These are phyloP conservation scores for Chlorociboria aeruginascens DNA, from an alignment of 495 filamentous ascomycete genomes.

Conservation along the genomic window DNA sequence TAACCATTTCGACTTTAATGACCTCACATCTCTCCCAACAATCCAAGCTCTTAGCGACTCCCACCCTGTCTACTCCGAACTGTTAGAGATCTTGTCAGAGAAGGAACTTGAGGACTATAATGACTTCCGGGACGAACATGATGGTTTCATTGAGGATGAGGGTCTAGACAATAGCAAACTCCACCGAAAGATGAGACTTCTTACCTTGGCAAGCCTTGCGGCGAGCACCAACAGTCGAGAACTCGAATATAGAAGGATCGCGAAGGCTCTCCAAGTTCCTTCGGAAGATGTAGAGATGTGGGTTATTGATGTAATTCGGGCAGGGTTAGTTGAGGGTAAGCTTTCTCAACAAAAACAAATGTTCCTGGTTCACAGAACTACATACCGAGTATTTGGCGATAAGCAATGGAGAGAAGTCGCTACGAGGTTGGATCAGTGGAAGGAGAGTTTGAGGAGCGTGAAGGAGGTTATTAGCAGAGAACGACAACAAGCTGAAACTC, in stretches of 20 bases:
- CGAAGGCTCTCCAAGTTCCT: slow-evolving; percentile 69
- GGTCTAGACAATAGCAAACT: slow-evolving; percentile 50
- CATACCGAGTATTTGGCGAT: slow-evolving; percentile 91
- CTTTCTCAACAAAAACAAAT: slow-evolving; percentile 80
- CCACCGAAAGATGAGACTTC: slow-evolving; percentile 82
- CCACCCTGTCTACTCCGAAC: slow-evolving; percentile 71
- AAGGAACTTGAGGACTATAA: slow-evolving; percentile 90
- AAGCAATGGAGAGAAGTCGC: slow-evolving; percentile 97
- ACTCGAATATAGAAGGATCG: slow-evolving; percentile 73
- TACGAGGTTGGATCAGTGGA: slow-evolving; percentile 80
- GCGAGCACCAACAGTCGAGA: slow-evolving; percentile 70
- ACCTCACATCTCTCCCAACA: slow-evolving; percentile 73
- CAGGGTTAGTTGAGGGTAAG: slow-evolving; percentile 88
- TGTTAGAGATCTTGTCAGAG: slow-evolving; percentile 89
- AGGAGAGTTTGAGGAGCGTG: slow-evolving; percentile 61
- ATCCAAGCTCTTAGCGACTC: slow-evolving; percentile 77
- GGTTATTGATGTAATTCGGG: slow-evolving; percentile 96
- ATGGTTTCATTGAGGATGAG: slow-evolving; percentile 65
- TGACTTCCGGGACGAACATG: slow-evolving; percentile 77
- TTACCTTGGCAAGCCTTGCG: slow-evolving; percentile 83
- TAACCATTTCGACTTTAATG: slow-evolving; percentile 84
- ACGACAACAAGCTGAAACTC: slow-evolving; percentile 50
- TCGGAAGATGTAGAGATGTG: slow-evolving; percentile 84
- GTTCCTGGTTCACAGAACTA: slow-evolving; percentile 88
- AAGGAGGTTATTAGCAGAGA: slow-evolving; percentile 62